Percentiles rank a stretch among this genome's conserved stretches.
Conservation (phyloP, 2,329 filamentous ascomycete genomes). For the Boeremia lycopersici region DNA sequence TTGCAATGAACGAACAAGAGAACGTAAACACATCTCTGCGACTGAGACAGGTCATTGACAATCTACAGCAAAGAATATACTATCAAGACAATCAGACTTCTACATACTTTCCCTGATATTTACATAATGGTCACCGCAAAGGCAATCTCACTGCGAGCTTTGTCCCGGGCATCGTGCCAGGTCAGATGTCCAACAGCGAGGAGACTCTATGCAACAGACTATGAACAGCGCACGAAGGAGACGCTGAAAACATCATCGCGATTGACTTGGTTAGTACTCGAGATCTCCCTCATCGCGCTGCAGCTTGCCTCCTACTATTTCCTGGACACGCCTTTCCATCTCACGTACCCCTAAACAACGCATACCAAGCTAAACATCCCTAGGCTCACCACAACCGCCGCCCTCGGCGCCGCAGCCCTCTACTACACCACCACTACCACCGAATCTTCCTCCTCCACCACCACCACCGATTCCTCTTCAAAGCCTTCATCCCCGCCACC, state of each 20-base stretch:
- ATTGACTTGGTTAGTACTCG: conserved; percentile 24
- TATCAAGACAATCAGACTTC: neutral
- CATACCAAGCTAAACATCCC: conserved; percentile 3
- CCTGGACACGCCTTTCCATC: neutral
- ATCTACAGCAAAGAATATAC: neutral
- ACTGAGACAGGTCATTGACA: neutral
- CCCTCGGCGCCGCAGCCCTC: conserved; percentile 19
- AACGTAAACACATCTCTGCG: conserved; percentile 3
- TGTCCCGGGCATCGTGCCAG: conserved; percentile 13
- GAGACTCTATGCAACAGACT: conserved; percentile 25
- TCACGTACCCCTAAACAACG: neutral
- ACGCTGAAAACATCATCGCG: conserved; percentile 24
- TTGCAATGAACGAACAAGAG: conserved; percentile 8
- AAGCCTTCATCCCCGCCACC: neutral
- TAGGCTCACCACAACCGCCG: conserved; percentile 27
- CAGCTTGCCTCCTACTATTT: neutral
- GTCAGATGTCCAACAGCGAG: conserved; percentile 13
- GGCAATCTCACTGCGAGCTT: conserved; percentile 15
- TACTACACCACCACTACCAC: conserved; percentile 20
- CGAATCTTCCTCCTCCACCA: neutral
- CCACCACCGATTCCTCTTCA: neutral
- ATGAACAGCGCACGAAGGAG: conserved; percentile 27
- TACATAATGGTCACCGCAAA: conserved; percentile 16
- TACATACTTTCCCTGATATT: neutral
- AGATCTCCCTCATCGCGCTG: neutral